Evolutionary conservation across 2,329 filamentous ascomycete species (phyloP), one percentile per base, ranked within the genome.

Genomic region (Scedosporium dehoogii): DNA sequence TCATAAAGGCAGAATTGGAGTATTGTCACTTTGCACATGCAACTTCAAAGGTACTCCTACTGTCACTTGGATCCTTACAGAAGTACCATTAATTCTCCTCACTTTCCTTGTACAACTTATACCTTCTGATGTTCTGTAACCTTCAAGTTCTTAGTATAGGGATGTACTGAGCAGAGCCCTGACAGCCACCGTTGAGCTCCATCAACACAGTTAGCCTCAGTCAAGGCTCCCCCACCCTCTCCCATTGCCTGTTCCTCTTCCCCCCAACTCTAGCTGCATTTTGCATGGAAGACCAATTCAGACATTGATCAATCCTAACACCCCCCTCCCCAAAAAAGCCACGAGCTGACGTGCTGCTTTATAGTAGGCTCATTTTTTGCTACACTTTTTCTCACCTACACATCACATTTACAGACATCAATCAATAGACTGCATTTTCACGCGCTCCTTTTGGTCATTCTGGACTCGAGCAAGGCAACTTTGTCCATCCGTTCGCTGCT

Each of bases 331-430:
- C n/a, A n/a, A n/a, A 21, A n/a, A 25, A 53, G 25, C 16, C 51
- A 55, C 51, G 51, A 55, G 51, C 23, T 27, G 12, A 23, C 18
- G 12, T 23, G 51, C 18, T 27, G 16, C 27, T 29, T 29, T 42
- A 25, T 25, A 38, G 56, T 41, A 48, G 27, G 27, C 51, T 53
- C 18, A 18, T n/a, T 58, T 29, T 41, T 18, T 41, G 10, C 60
- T 58, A 41, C 18, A 9, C 62, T 12, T 57, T 38, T 38, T 38
- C 33, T 38, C 33, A 38, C 10, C 33, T 38, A 38, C 23, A 18
- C 41, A n/a, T 58, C 33, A 60, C 59, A 57, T 58, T 48, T 16
- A 58, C 58, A 59, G 62, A 60, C 38, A 60, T 38, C 33, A 38
- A 60, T 38, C 33, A 38, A 38, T 38, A 51, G 44, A 63, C 59